These are phyloP conservation scores for Ascosphaera pollenicola DNA, from an alignment of 2,329 filamentous ascomycete species.

Conservation along the genomic window DNA sequence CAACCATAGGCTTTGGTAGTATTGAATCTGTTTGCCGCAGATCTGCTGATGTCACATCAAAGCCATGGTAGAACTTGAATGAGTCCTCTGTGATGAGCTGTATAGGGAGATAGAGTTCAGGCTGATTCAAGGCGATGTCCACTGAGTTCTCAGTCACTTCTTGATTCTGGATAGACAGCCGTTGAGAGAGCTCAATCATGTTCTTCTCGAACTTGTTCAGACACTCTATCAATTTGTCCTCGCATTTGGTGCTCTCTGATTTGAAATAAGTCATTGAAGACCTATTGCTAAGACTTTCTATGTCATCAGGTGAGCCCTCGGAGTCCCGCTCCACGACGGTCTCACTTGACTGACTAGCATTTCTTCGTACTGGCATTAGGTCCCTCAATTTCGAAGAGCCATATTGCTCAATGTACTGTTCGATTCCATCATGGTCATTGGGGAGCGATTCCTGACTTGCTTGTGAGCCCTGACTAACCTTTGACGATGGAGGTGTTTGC, in stretches of 20 bases:
- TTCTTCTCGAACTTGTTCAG: neutral
- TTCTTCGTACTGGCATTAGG: neutral
- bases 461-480: neutral
- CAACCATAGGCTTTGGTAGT: constrained; percentile 47
- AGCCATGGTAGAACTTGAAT: constrained; percentile 61
- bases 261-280: neutral
- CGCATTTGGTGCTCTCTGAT: neutral
- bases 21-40: constrained; percentile 39
- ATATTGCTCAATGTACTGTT: neutral
- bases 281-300: neutral
- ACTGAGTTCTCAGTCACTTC: neutral
- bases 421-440: neutral
- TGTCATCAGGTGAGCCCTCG: neutral
- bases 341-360: neutral
- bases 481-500: neutral
- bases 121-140: neutral
- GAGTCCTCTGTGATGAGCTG: constrained; percentile 63
- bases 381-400: neutral
- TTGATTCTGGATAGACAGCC: neutral
- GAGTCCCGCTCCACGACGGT: neutral
- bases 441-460: neutral
- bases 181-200: neutral
- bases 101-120: constrained; percentile 61
- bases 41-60: constrained; percentile 57
- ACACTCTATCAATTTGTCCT: neutral